Base-by-base conservation (phyloP, 1,139 yeast genomes). In the Citeromyces hawaiiensis region DNA sequence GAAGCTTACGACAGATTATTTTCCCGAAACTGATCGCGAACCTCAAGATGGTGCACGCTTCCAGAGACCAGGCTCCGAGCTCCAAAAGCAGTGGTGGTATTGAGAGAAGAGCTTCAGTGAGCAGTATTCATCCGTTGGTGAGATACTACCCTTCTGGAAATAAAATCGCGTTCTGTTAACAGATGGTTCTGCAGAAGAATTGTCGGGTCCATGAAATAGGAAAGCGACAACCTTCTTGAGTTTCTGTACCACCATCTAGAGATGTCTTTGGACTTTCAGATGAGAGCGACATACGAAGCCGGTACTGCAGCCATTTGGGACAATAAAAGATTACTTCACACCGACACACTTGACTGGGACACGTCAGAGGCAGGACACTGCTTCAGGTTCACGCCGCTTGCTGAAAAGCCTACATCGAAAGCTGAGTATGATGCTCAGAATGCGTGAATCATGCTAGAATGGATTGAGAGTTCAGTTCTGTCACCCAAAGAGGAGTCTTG, bases 301-400 rank as follows among this genome's bases (percentile, higher is more conserved):
- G 63, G 68, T 39, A 74, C 85, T 4, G 79, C 81, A 23, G 85
- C 76, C 18, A 59, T 77, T 18, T 81, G 86, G 83, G 87, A 80
- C 50, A 79, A 79, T 59, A 67, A 87, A 57, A 62, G 78, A 49
- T 72, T 75, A 21, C 59, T 68, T 35, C 87, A 80, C 54, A 60
- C 78, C 18, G 86, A 87, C 5, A 62, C 73, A 36, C 61, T 72
- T 41, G 86, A 78, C 55, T 76, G 80, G 77, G 72, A 64, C 38
- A 60, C 66, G 8, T 69, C 66, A 18, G 64, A 68, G 38, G 59
- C 70, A 33, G 69, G 88, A 56, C 85, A 78, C 49, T 83, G 81
- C 4, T 74, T 76, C 48, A 66, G 88, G 54, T 69, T 79, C 43
- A 77, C 87, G 10, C 74, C 82, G 5, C 70, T 71, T 48, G 87